A percentile compares a stretch with the other conserved stretches of the same genome.
These are phyloP conservation scores for Tricholoma hemisulphureum DNA, from an alignment of 768 basidiomycete genomes.

Conservation along the genomic window DNA sequence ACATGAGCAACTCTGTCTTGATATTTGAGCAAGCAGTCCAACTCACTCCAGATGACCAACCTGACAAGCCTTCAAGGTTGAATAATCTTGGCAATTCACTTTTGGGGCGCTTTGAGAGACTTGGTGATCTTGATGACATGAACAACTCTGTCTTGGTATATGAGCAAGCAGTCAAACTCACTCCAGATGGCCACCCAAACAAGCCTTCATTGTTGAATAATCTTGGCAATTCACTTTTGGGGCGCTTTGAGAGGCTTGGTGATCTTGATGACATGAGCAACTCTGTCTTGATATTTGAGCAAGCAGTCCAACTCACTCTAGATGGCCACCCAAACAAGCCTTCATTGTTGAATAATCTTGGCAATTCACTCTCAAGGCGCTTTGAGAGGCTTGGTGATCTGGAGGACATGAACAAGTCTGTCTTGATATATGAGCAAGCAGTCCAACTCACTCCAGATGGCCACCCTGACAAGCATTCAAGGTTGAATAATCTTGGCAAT, in stretches of 20 bases:
- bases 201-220: constrained; percentile 5
- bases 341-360: constrained; percentile 5
- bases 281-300: background rate
- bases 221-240: constrained; percentile 6
- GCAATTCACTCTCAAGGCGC: background rate
- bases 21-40: constrained; percentile 24
- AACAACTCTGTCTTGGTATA: constrained; percentile 19
- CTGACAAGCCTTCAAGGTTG: constrained; percentile 13
- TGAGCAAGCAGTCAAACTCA: constrained; percentile 9
- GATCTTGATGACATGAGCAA: constrained; percentile 5
- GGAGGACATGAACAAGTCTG: constrained; percentile 9
- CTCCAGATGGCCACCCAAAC: constrained; percentile 16
- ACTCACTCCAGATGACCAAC: constrained; percentile 17
- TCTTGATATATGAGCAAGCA: background rate
- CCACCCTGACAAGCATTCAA: background rate
- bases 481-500: background rate
- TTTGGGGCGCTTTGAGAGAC: constrained; percentile 23
- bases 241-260: background rate
- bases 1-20: constrained; percentile 25
- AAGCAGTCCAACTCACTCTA: background rate
- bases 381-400: constrained; percentile 18
- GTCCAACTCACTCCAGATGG: background rate
- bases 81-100: constrained; percentile 28
- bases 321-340: constrained; percentile 5
- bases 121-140: constrained; percentile 23